phyloP scores from a whole-genome alignment of 345 rosid genomes.

The Pistacia atlantica region DNA sequence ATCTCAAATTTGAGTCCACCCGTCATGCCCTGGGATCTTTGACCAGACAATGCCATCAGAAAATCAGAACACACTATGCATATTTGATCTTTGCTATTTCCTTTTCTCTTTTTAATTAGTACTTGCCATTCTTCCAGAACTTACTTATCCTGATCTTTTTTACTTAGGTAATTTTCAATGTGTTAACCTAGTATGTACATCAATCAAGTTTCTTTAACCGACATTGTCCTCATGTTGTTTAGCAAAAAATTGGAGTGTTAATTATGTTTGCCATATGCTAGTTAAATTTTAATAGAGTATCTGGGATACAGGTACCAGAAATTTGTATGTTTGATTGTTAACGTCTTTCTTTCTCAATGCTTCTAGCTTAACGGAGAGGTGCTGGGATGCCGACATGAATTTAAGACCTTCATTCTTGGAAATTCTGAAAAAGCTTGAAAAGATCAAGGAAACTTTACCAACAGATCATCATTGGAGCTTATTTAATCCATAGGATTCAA shows the following conservation, averaged over 20 bases:
- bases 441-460: slow-evolving; percentile 71
- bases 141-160: background rate
- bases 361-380: slow-evolving; percentile 68
- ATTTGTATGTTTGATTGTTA: slow-evolving; percentile 10
- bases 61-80: too few relatives aligned
- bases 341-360: slow-evolving; percentile 21
- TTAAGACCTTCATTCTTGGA: slow-evolving; percentile 90
- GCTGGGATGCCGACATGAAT: slow-evolving; percentile 92
- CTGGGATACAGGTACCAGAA: background rate
- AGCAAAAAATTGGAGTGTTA: background rate
- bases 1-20: too few relatives aligned
- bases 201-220: background rate
- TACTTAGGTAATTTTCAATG: background rate
- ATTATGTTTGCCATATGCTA: too few relatives aligned
- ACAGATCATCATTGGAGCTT: slow-evolving; percentile 82
- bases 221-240: background rate
- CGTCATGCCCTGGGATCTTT: too few relatives aligned
- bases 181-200: background rate
- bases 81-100: background rate
- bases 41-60: too few relatives aligned
- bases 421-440: slow-evolving; percentile 87
- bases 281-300: too few relatives aligned
- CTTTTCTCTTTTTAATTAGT: background rate
- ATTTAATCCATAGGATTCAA: slow-evolving; percentile 55
- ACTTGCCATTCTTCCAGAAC: background rate